phyloP scores from a whole-genome alignment of 768 basidiomycete species.

The Lactarius pseudohatsudake region DNA sequence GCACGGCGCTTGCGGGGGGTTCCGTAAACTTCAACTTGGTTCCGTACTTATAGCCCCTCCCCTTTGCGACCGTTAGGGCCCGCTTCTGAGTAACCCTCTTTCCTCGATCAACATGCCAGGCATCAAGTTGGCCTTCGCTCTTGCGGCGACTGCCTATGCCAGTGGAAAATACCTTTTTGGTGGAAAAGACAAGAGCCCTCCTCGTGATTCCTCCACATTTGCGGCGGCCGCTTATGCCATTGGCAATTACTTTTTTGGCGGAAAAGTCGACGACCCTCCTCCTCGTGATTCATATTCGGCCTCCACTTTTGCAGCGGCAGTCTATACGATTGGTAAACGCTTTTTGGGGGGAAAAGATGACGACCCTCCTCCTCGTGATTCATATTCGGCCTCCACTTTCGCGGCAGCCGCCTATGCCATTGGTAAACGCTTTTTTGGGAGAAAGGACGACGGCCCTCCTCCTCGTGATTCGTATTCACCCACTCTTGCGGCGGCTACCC shows the following conservation, averaged over 20 bases:
- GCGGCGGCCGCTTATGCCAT: too few relatives aligned
- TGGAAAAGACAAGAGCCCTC: not conserved
- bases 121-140: not conserved
- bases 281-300: too few relatives aligned
- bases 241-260: too few relatives aligned
- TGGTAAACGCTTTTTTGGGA: not conserved
- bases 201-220: too few relatives aligned
- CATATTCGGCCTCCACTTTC: not conserved
- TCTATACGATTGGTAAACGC: too few relatives aligned
- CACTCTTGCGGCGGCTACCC: not conserved
- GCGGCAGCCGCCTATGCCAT: not conserved
- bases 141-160: not conserved
- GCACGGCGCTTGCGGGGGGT: not conserved
- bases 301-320: too few relatives aligned
- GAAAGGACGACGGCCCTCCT: not conserved
- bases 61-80: not conserved
- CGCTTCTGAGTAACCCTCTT: not conserved
- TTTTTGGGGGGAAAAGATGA: too few relatives aligned
- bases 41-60: not conserved
- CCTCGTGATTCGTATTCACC: too few relatives aligned
- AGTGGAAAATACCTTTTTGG: not conserved
- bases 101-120: slow-evolving; percentile 2
- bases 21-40: not conserved
- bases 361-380: too few relatives aligned
- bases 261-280: too few relatives aligned